Conservation (phyloP, 2,329 filamentous ascomycete species). For the Dothistroma septosporum region DNA sequence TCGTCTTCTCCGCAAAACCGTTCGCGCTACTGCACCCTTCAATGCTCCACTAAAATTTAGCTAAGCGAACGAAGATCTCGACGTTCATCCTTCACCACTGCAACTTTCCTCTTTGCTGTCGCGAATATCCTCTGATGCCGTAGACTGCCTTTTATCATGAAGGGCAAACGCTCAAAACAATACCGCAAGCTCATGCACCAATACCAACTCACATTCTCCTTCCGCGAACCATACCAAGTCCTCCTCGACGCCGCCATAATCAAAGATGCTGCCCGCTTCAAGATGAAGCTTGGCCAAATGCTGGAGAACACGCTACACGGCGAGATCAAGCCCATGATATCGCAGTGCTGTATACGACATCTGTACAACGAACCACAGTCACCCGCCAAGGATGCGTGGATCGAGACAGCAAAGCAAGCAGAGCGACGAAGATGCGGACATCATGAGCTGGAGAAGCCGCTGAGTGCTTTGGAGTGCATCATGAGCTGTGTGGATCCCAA, state of each 20-base stretch:
- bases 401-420: slow-evolving; percentile 68
- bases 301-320: slow-evolving; percentile 82
- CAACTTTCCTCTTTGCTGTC: not conserved
- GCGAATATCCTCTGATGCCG: slow-evolving; percentile 3
- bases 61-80: not conserved
- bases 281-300: slow-evolving; percentile 78
- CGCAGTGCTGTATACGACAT: slow-evolving; percentile 75
- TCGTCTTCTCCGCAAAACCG: slow-evolving; percentile 1
- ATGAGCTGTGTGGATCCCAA: slow-evolving; percentile 75
- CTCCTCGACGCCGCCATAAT: slow-evolving; percentile 84
- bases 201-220: slow-evolving; percentile 81
- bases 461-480: slow-evolving; percentile 67
- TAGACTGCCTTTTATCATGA: slow-evolving; percentile 49
- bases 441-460: slow-evolving; percentile 67
- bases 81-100: slow-evolving; percentile 4
- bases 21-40: not conserved
- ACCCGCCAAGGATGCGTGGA: slow-evolving; percentile 52
- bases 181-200: slow-evolving; percentile 92
- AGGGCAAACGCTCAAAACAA: slow-evolving; percentile 66
- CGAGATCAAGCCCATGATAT: slow-evolving; percentile 80
- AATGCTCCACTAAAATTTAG: not conserved
- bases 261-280: slow-evolving; percentile 73
- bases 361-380: slow-evolving; percentile 54
- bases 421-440: slow-evolving; percentile 77
- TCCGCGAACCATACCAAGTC: slow-evolving; percentile 91